Percentiles rank a stretch among this genome's conserved stretches.
Evolutionary conservation across 225 moss, liverwort and hornwort genomes (phyloP).

Genomic region (Thuidium tamariscinum): DNA sequence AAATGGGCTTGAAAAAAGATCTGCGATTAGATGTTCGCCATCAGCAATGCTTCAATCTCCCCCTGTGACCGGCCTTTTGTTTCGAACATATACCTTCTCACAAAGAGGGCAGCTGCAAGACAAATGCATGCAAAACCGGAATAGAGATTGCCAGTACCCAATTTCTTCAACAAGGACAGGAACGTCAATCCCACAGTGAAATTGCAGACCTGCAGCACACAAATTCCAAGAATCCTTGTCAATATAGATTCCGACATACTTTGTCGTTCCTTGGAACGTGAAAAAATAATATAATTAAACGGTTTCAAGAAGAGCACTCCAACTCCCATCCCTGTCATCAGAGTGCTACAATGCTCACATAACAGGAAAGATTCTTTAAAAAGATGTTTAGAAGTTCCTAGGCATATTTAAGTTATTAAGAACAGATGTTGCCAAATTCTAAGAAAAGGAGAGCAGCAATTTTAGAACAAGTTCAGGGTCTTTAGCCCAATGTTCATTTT

Average conservation of each 20-base stretch:
- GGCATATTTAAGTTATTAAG: background rate
- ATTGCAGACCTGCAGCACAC: constrained; percentile 41
- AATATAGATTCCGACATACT: background rate
- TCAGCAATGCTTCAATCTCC: constrained; percentile 58
- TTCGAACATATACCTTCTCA: constrained; percentile 48
- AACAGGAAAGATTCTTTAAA: too few species aligned
- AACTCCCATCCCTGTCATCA: background rate
- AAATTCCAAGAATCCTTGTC: background rate
- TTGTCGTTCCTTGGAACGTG: background rate
- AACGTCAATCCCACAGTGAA: constrained; percentile 74
- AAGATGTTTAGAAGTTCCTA: accelerated
- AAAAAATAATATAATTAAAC: background rate
- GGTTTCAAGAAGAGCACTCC: too few species aligned
- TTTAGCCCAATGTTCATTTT: too few species aligned
- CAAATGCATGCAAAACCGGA: constrained; percentile 51
- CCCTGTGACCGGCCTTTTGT: constrained; percentile 68
- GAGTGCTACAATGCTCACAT: background rate
- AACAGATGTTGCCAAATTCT: background rate
- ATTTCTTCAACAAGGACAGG: constrained; percentile 40
- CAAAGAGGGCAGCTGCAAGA: constrained; percentile 41
- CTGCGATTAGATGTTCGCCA: constrained; percentile 24
- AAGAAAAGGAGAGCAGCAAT: too few species aligned
- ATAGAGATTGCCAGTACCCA: constrained; percentile 52
- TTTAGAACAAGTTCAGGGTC: too few species aligned
- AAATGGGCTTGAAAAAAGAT: too few species aligned